A percentile compares a stretch with the other conserved stretches of the same genome.
These are phyloP conservation scores for Yamadazyma triangularis DNA, from an alignment of 1,139 yeast species.

Conservation along the genomic window DNA sequence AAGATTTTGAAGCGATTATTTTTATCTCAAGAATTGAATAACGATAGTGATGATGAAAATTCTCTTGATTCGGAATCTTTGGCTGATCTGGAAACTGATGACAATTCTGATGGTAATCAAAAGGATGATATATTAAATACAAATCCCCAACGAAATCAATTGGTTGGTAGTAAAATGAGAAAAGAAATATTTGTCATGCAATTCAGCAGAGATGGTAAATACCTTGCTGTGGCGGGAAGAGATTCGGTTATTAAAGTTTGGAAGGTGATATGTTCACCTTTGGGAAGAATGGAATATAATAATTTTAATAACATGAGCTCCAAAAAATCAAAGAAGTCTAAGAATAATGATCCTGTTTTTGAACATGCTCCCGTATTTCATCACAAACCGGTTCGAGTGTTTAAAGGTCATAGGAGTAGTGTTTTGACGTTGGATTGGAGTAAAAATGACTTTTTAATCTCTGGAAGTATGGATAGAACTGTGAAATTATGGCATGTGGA, in stretches of 20 bases:
- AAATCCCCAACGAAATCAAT: slow-evolving; percentile 6
- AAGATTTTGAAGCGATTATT: slow-evolving; percentile 54
- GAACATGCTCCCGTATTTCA: slow-evolving; percentile 77
- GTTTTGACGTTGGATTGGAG: slow-evolving; percentile 83
- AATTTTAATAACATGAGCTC: slow-evolving; percentile 10
- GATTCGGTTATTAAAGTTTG: slow-evolving; percentile 66
- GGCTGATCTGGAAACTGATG: neutral
- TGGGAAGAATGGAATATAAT: slow-evolving; percentile 49
- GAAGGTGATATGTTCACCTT: slow-evolving; percentile 73
- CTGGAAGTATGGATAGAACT: slow-evolving; percentile 85
- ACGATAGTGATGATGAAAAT: slow-evolving; percentile 4
- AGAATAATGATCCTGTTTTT: slow-evolving; percentile 15
- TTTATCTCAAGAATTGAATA: slow-evolving; percentile 72
- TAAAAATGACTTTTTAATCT: slow-evolving; percentile 71
- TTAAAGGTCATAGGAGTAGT: slow-evolving; percentile 65
- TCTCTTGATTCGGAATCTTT: slow-evolving; percentile 1
- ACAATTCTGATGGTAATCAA: neutral
- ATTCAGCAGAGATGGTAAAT: slow-evolving; percentile 77
- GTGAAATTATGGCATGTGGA: slow-evolving; percentile 85
- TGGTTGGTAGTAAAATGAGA: slow-evolving; percentile 10
- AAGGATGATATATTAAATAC: no score
- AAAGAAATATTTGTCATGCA: slow-evolving; percentile 67
- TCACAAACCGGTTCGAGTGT: slow-evolving; percentile 57
- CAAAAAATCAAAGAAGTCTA: slow-evolving; percentile 5
- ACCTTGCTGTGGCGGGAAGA: slow-evolving; percentile 79